Evolutionary conservation across 2,329 filamentous ascomycete species (phyloP), one percentile per base, ranked within the genome.

Genomic region (Botrytis cinerea): DNA sequence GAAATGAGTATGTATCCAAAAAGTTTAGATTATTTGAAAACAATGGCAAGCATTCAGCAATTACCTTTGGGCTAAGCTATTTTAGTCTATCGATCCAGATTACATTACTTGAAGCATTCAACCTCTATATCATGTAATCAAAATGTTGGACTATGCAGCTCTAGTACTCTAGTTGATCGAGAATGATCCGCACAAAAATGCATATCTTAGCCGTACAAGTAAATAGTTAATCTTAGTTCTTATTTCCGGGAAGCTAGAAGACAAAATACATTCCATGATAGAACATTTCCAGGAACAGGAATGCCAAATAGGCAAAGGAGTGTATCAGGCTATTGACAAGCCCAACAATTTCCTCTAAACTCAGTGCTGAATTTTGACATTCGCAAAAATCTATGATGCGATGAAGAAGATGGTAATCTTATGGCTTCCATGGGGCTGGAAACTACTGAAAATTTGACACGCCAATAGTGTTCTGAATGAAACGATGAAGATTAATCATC

Each of bases 221-320:
- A 28, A 57, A 57, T 32, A 14, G 28, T 57, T 18, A 57, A 57
- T 57, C 51, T 57, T 57, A 57, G 51, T 28, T 57, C 51, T 57
- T 18, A 28, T 57, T 28, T 28, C 51, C 51, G 2, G 1, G n/a
- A 28, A n/a, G 51, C 51, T 57, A 57, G 51, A 57, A 57, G 51
- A 57, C n/a, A 18, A 57, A 28, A 57, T 18, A 9, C 9, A 28
- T 57, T 57, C 51, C 51, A 57, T 18, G n/a, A 28, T 57, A 57
- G 51, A 57, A 57, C 51, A 57, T 57, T 57, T 28, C n/a, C n/a
- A 28, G 51, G n/a, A 57, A 57, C 51, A 57, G n/a, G 51, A 57
- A 18, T 57, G 51, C 51, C 51, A 57, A 57, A 28, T 28, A 28
- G 51, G 51, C n/a, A 57, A 57, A 57, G n/a, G 14, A 28, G 51